Evolutionary conservation across 2,329 filamentous ascomycete genomes (phyloP).

Genomic region (Drechslerella stenobrocha): DNA sequence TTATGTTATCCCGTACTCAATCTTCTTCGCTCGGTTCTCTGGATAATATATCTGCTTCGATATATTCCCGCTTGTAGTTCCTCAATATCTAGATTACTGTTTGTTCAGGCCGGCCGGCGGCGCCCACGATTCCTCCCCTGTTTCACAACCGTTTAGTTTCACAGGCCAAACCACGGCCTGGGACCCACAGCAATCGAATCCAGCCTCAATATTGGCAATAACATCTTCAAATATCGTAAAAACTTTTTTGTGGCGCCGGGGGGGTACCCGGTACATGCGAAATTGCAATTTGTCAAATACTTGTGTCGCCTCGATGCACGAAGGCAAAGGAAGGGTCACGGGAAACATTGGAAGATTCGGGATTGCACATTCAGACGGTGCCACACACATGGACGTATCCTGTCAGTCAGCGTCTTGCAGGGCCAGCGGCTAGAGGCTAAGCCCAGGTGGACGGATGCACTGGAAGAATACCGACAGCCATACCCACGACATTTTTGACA

Average conservation of each 20-base stretch:
- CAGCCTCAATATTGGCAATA: not conserved
- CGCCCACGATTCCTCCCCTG: constrained; percentile 44
- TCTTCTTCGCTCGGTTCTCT: constrained; percentile 2
- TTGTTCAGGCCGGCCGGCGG: constrained; percentile 41
- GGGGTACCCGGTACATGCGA: constrained; percentile 7
- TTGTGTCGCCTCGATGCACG: constrained; percentile 14
- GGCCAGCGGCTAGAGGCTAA: constrained; percentile 13
- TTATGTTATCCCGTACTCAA: constrained; percentile 15
- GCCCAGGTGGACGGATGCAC: not conserved
- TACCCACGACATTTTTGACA: constrained; percentile 18
- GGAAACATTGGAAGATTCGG: not conserved
- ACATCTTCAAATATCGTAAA: not conserved
- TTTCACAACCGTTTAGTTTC: constrained; percentile 49
- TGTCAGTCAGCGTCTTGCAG: too few relatives aligned
- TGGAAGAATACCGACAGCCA: not conserved
- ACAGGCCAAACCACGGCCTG: constrained; percentile 16
- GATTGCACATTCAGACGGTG: too few relatives aligned
- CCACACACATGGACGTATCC: too few relatives aligned
- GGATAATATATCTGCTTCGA: not conserved
- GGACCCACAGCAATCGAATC: constrained; percentile 5
- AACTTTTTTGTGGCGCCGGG: not conserved
- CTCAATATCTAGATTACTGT: constrained; percentile 8
- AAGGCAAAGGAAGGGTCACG: constrained; percentile 3
- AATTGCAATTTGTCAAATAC: constrained; percentile 40
- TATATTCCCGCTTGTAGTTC: not conserved